phyloP scores from a whole-genome alignment of 163 green algal genomes.

The Scenedesmus sp. region DNA sequence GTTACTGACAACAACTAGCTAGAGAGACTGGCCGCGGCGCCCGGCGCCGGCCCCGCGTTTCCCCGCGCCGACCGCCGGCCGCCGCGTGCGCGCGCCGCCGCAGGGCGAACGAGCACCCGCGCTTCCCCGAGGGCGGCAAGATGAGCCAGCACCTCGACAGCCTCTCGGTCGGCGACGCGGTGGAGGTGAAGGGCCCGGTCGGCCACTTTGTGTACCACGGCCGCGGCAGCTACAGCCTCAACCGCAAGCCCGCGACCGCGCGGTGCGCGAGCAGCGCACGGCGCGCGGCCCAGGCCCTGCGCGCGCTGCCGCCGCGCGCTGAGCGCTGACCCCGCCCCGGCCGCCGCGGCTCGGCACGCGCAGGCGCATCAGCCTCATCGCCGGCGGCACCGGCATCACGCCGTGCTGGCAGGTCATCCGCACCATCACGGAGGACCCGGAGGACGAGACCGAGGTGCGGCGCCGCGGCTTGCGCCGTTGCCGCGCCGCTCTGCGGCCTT shows the following conservation, averaged over 20 bases:
- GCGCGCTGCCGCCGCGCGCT: neutral
- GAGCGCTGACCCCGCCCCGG: neutral
- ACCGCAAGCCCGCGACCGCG: slow-evolving; percentile 53
- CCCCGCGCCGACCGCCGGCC: too few species aligned
- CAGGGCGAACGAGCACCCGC: slow-evolving; percentile 87
- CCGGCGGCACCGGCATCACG: slow-evolving; percentile 88
- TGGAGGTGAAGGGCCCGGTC: slow-evolving; percentile 93
- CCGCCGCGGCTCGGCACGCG: slow-evolving; percentile 15
- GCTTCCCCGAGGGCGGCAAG: slow-evolving; percentile 91
- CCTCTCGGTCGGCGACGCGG: slow-evolving; percentile 85
- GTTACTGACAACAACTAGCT: too few species aligned
- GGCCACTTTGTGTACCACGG: slow-evolving; percentile 92
- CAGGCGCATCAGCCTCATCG: slow-evolving; percentile 87
- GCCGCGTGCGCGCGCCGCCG: too few species aligned
- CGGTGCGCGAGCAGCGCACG: slow-evolving; percentile 16
- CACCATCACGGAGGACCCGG: slow-evolving; percentile 80
- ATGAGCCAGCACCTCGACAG: slow-evolving; percentile 85
- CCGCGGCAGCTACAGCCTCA: slow-evolving; percentile 55
- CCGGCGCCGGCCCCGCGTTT: too few species aligned
- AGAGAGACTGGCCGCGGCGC: too few species aligned
- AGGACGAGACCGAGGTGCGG: slow-evolving; percentile 76
- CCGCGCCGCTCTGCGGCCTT: too few species aligned
- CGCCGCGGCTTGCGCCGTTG: too few species aligned
- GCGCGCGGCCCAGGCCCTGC: too few species aligned
- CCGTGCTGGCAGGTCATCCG: slow-evolving; percentile 80